Evolutionary conservation across 2,329 filamentous ascomycete genomes (phyloP), one percentile per base, ranked within the genome.

Genomic region (Monosporascus sp.): DNA sequence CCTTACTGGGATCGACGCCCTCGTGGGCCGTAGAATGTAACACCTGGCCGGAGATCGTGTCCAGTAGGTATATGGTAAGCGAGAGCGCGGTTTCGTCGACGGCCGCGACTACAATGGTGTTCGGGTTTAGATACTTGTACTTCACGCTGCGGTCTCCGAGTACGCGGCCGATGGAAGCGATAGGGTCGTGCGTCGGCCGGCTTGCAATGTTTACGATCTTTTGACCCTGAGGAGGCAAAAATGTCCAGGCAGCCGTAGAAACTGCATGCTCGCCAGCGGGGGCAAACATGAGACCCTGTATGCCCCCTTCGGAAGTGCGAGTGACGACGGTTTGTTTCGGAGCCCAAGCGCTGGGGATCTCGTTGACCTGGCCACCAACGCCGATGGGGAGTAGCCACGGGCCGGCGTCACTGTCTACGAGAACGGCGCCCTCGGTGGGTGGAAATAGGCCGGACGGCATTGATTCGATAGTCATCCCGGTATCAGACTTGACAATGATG

Each of bases 121-220:
- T 97, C 0, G 89, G 85, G 73, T 95, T 96, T 41, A 99, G 75
- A 68, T 97, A 97, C 74, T 99, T 99, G 82, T 99, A 99, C 58
- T 93, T 82, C 48, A 99, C 94, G n/a, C 86, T 86, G 44, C 94
- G 84, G 65, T 99, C 88, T 26, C 91, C 92, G 22, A 99, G 81
- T 1, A 97, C 94, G 55, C 90, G 91, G 9, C 94, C 94, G 62
- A 99, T 96, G 1, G 94, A 97, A 3, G 94, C 93, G 48, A 97
- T 86, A 0, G 91, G 91, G 62, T 99, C 92, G 59, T 93, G 87
- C 2, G 80, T 67, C 9, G 90, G 85, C 48, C 86, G 81, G 18
- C 85, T 79, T 2, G 85, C 86, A 40, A 94, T 78, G 45, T 80
- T 75, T 7, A 86, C 75, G 51, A 97, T 84, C 54, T 77, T 83